Base-by-base conservation (phyloP, 2,329 filamentous ascomycete genomes). In the Fusarium xylarioides region DNA sequence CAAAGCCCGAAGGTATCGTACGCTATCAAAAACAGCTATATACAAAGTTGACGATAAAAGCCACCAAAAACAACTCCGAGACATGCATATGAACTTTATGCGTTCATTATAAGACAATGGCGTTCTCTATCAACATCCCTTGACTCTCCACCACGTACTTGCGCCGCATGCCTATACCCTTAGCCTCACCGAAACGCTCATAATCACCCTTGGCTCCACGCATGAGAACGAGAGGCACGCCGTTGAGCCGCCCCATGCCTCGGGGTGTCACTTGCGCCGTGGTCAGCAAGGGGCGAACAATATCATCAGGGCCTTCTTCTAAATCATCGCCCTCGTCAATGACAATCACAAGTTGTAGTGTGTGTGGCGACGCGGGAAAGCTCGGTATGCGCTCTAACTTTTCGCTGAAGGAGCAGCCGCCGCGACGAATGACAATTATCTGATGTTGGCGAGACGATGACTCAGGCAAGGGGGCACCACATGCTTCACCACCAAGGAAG, bases 381-480 rank as follows among this genome's bases (percentile, higher is more conserved):
- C 90, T 89, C 2, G 95, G 95, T n/a, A 98, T 95, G 73, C 94
- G 95, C 57, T 88, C 86, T 2, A 98, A 84, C 81, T 99, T 99
- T 34, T 92, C 84, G 40, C 89, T 91, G 81, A 98, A 98, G 30
- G 89, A 92, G 83, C 96, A 99, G 2, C 90, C 91, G 43, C 96
- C 95, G 11, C 96, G 91, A 34, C 89, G 91, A 76, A 98, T 86
- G 55, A 97, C 89, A 66, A 99, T 91, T 67, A 98, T 86, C 57
- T 97, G 91, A 82, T 97, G 86, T 50, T 85, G 81, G 34, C 85
- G 85, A 6, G 87, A 82, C 1, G 85, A 86, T 21, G 80, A 77
- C n/a, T 88, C 86, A 5, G 87, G 86, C 5, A 90, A 81, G 7
- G 85, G 83, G n/a, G 85, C 83, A 65, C 86, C 84, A 81, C 95